phyloP scores from a whole-genome alignment of 805 yeast genomes.

The Hanseniaspora jakobsenii region DNA sequence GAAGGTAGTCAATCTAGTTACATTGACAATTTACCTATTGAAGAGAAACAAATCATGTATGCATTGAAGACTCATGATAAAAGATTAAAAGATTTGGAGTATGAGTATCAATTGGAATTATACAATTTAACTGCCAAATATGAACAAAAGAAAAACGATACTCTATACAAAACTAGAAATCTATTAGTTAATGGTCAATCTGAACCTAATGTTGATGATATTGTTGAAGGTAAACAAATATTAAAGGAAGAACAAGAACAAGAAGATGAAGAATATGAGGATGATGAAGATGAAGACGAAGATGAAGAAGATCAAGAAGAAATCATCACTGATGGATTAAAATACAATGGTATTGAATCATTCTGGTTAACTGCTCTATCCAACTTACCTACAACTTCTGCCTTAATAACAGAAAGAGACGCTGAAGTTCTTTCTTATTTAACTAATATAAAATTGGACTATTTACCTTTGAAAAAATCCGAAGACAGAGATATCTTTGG shows the following conservation, averaged over 20 bases:
- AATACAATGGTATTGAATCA: constrained; percentile 68
- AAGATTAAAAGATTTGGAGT: constrained; percentile 70
- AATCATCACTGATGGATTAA: constrained; percentile 35
- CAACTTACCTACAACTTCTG: constrained; percentile 68
- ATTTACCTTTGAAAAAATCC: constrained; percentile 36
- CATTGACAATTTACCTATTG: constrained; percentile 58
- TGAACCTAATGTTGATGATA: constrained; percentile 70
- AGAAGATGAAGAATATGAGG: constrained; percentile 34
- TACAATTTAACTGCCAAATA: constrained; percentile 75
- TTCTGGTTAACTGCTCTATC: constrained; percentile 96
- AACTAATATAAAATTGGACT: constrained; percentile 62
- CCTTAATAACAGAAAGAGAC: constrained; percentile 81
- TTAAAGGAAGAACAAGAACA: constrained; percentile 34
- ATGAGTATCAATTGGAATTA: constrained; percentile 81
- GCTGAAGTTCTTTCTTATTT: constrained; percentile 64
- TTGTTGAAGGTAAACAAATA: constrained; percentile 60
- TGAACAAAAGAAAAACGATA: constrained; percentile 50
- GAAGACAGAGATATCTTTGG: constrained; percentile 40
- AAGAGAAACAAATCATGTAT: constrained; percentile 61
- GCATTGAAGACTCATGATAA: constrained; percentile 76
- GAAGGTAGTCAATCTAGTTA: constrained; percentile 85
- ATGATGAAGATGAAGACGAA: constrained; percentile 33
- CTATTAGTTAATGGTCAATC: constrained; percentile 56
- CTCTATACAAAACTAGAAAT: constrained; percentile 62
- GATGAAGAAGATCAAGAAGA: constrained; percentile 34